phyloP scores from a whole-genome alignment of 2,329 filamentous ascomycete genomes.

The Cyphellophora attinorum region DNA sequence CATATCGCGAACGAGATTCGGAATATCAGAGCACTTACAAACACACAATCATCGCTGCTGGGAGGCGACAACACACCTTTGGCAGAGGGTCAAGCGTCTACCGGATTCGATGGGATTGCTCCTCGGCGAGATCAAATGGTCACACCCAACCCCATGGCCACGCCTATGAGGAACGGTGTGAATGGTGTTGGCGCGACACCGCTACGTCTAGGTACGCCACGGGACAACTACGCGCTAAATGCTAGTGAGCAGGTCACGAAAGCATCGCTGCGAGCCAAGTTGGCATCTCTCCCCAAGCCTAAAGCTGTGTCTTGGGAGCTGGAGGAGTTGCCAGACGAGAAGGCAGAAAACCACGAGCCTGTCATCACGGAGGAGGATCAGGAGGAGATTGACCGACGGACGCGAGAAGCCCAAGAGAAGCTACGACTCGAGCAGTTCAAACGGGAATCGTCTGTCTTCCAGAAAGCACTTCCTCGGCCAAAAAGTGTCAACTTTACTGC shows the following conservation, averaged over 20 bases:
- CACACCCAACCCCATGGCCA: constrained; percentile 95
- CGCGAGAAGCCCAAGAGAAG: constrained; percentile 53
- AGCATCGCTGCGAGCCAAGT: constrained; percentile 49
- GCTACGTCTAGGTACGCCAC: constrained; percentile 72
- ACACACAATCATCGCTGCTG: constrained; percentile 85
- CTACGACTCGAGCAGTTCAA: constrained; percentile 61
- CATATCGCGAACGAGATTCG: constrained; percentile 92
- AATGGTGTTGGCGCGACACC: constrained; percentile 72
- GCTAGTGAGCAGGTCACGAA: constrained; percentile 61
- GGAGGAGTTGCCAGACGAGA: constrained; percentile 70
- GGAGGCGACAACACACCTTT: constrained; percentile 91
- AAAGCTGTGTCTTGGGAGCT: constrained; percentile 93
- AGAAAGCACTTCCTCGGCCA: constrained; percentile 71
- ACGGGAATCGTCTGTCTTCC: constrained; percentile 83
- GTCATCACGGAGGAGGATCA: constrained; percentile 43
- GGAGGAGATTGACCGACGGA: constrained; percentile 66
- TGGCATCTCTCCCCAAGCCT: constrained; percentile 81
- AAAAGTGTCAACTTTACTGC: constrained; percentile 59
- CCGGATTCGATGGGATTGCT: constrained; percentile 76
- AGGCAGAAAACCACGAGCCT: constrained; percentile 46
- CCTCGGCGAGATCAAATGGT: constrained; percentile 70
- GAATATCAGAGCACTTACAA: constrained; percentile 83
- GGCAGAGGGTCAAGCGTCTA: constrained; percentile 69
- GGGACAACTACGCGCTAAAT: constrained; percentile 81
- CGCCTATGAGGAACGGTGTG: constrained; percentile 57